A percentile compares a stretch with the other conserved stretches of the same genome.
phyloP scores from a whole-genome alignment of 305 asterid species.

The Ajuga reptans region DNA sequence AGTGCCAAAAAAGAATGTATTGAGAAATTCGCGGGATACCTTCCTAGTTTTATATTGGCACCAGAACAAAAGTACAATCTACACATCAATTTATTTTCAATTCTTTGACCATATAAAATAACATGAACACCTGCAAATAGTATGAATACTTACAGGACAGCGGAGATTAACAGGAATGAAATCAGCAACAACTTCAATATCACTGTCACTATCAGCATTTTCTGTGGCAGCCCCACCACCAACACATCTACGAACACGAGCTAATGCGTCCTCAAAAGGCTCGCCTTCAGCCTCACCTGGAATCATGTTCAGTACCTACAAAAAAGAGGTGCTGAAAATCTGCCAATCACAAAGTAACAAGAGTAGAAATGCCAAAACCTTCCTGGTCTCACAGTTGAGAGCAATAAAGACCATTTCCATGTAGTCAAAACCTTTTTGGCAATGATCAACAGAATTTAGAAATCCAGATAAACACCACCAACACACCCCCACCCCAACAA shows the following conservation, averaged over 20 bases:
- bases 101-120: neutral
- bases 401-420: slow-evolving; percentile 15
- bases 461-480: neutral
- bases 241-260: slow-evolving; percentile 91
- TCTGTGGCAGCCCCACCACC: slow-evolving; percentile 83
- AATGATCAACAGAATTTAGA: neutral
- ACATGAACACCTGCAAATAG: neutral
- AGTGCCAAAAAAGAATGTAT: slow-evolving; percentile 2
- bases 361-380: slow-evolving; percentile 18
- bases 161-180: slow-evolving; percentile 84
- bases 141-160: slow-evolving; percentile 75
- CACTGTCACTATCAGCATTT: slow-evolving; percentile 96
- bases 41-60: neutral
- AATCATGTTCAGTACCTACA: slow-evolving; percentile 66
- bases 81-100: neutral
- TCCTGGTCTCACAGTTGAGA: slow-evolving; percentile 13
- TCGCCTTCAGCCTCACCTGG: slow-evolving; percentile 90
- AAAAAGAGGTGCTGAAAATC: slow-evolving; percentile 18
- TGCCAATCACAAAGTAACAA: slow-evolving; percentile 14
- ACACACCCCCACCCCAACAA: neutral
- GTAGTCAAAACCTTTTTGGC: neutral
- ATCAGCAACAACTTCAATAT: slow-evolving; percentile 96
- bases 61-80: neutral
- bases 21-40: neutral
- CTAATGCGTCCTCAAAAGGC: slow-evolving; percentile 79